Base-by-base conservation (phyloP, 768 basidiomycete species). In the Lactarius sp. region DNA sequence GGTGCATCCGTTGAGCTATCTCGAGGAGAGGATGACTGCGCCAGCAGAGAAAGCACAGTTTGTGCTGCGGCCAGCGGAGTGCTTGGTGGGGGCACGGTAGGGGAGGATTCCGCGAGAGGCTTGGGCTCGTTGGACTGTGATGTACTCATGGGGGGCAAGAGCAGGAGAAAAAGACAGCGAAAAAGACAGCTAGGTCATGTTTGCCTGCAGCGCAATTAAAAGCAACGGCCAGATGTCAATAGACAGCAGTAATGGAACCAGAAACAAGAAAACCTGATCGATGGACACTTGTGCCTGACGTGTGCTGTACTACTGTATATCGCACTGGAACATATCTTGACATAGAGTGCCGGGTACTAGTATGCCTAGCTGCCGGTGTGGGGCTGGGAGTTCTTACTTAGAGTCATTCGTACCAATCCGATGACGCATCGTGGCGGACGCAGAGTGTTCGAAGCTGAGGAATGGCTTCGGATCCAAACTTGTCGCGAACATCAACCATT, bases 221-320 rank as follows among this genome's bases (percentile, higher is more conserved):
- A 59, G n/a, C 13, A 20, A 34, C 5, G 9, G 10, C 7, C 16
- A 46, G 18, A 34, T 6, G 47, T 16, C 2, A 10, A 22, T 44
- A 31, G 58, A 59, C 63, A 64, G 62, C 20, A 53, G 62, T 10
- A 59, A 64, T 64, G 62, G 62, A 64, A 64, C 5, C 36, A n/a
- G 22, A 0, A 27, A 12, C 4, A 13, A 27, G 22, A 8, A 16
- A 9, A 27, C 47, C 8, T 47, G 46, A 47, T 47, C n/a, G 20
- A 47, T 41, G 16, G 1, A 27, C 39, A 12, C 6, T 2, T 14
- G 63, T 64, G n/a, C 63, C 63, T 64, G 39, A 47, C 42, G 4
- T 3, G 18, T 22, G 10, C 9, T 47, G 13, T 13, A 13, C 41
- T 41, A n/a, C n/a, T n/a, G 42, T 42, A 18, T 5, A 12, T 16